Evolutionary conservation across 495 filamentous ascomycete species (phyloP), one percentile per base, ranked within the genome.

Genomic region (Tetracladium marchalianum): DNA sequence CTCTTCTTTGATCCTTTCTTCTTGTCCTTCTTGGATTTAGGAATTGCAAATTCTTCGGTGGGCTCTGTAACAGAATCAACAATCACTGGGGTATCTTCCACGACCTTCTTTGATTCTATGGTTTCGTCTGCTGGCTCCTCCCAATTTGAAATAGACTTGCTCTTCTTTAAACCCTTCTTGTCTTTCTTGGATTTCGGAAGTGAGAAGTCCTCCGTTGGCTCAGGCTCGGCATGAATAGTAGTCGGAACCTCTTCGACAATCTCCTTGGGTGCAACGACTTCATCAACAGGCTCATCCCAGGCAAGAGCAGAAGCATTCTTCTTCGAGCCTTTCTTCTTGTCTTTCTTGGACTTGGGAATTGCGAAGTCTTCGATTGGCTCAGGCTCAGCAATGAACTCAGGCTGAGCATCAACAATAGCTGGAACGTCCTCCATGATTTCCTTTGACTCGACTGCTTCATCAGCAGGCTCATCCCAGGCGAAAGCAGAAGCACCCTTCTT

Each of bases 1-100:
- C 44, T 35, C 18, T 31, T 31, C 47, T 63, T 58, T 35, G 55
- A 53, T 31, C 22, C 43, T 36, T 59, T 49, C 45, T 57, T 54
- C 45, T 48, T 59, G 10, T 53, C 40, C 42, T 55, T 63, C 35
- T 53, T 62, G 5, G 52, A 33, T 35, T 32, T 47, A 40, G 36
- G 19, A 44, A 31, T 15, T 48, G 34, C 12, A 36, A 39, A 24
- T 9, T 39, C 43, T 4, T 44, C 16, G 24, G 7, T 27, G 3
- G 22, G 22, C 7, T 3, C 22, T 3, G 22, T 3, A 3, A 3
- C 22, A 27, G 22, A 3, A 38, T 18, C 17, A 6, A 15, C 35
- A 38, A 38, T 2, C 3, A 5, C 35, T 8, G n/a, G n/a, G 8
- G 39, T 47, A 16, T 46, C 46, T 16, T n/a, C 34, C 41, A 45